Evolutionary conservation across 345 rosid species (phyloP), one percentile per base, ranked within the genome.

Genomic region (Lenwebbia sp.): DNA sequence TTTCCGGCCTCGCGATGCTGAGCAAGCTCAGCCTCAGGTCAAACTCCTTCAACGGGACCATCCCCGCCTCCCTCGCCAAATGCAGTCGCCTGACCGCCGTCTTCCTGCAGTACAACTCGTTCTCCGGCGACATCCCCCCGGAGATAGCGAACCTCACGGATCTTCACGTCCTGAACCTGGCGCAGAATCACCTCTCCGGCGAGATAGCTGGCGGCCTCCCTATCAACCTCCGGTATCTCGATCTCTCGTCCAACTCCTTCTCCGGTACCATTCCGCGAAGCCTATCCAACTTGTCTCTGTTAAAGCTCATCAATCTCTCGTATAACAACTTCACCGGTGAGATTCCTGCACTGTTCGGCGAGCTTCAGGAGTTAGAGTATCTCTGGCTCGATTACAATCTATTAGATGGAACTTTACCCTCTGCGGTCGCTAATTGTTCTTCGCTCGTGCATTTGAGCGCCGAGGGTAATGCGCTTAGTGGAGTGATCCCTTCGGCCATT

Each of bases 91-190:
- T 97, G 7, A 93, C 94, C 57, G 85, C 96, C 65, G 89, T 96
- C 41, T 97, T 92, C 89, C 91, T 97, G 62, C 98, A 97, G 91
- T 92, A 94, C 87, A 97, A 97, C 95, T 94, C 96, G 26, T 90
- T 96, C 91, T 91, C 96, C 90, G 99, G 99, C n/a, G 86, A 84
- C 30, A 90, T 97, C 11, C 98, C 99, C 3, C 82, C 82, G 58
- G 93, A 86, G 76, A 83, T 97, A 87, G 86, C 85, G 58, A 96
- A 95, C 83, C 94, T 96, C 65, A 91, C 96, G 0, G 47, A 88
- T 13, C 95, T 97, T 54, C 92, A 91, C 54, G 89, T 92, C 28
- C 88, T 97, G 44, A 94, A 93, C 74, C 91, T 95, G 21, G 93
- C 99, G 17, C 91, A 93, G 41, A 97, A 97, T 90, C 87, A 87